Conservation (phyloP, 2,329 filamentous ascomycete genomes). For the Davidsoniella eucalypti region DNA sequence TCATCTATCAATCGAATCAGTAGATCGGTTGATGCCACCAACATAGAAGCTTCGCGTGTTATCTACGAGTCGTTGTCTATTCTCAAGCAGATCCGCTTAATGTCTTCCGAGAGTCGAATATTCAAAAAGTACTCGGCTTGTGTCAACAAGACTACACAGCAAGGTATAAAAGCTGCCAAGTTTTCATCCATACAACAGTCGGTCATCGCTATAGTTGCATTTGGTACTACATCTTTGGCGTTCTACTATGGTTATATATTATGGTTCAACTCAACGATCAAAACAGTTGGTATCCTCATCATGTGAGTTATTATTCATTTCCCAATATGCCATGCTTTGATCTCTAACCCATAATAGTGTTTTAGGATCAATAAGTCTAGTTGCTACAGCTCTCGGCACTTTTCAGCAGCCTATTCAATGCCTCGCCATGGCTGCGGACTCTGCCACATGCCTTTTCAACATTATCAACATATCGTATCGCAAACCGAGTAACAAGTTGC, state of each 20-base stretch:
- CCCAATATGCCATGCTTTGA: background rate
- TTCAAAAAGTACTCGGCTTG: constrained; percentile 21
- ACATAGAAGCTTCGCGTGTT: constrained; percentile 22
- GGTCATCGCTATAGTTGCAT: background rate
- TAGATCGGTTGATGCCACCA: constrained; percentile 21
- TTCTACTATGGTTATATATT: constrained; percentile 16
- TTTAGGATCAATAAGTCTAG: constrained; percentile 17
- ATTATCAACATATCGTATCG: constrained; percentile 23
- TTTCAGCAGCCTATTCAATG: constrained; percentile 22
- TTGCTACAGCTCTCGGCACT: constrained; percentile 18
- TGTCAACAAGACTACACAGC: constrained; percentile 21
- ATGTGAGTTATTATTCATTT: constrained; percentile 13
- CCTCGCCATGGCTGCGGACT: constrained; percentile 21
- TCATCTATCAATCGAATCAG: constrained; percentile 21
- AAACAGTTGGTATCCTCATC: constrained; percentile 15
- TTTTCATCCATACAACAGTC: constrained; percentile 17
- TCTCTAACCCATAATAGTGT: constrained; percentile 12
- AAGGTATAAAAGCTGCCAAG: constrained; percentile 17
- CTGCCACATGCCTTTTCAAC: constrained; percentile 23
- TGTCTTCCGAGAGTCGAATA: constrained; percentile 24
- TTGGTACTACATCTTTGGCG: constrained; percentile 14
- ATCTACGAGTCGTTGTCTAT: constrained; percentile 26
- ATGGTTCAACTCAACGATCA: constrained; percentile 14
- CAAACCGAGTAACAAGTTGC: background rate
- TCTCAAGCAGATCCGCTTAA: constrained; percentile 27